A percentile compares a stretch with the other conserved stretches of the same genome.
Evolutionary conservation across 1,284 basidiomycete genomes (phyloP).

Genomic region (Pulchroboletus neoregius): DNA sequence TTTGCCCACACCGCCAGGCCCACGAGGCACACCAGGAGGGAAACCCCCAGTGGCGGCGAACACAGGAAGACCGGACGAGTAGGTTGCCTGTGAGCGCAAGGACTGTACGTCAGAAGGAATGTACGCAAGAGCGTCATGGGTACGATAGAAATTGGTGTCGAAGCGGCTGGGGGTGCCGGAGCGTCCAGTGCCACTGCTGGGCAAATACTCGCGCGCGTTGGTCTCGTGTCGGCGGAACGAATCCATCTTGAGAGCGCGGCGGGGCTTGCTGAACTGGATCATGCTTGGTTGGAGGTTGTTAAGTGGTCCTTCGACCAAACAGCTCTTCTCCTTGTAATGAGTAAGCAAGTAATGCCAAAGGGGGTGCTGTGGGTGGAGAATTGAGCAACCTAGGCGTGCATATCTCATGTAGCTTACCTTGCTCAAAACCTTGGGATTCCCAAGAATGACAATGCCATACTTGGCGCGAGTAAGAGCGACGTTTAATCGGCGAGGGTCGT

Average conservation of each 20-base stretch:
- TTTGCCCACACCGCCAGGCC: constrained; percentile 50
- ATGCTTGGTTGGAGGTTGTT: constrained; percentile 96
- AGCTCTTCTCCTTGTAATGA: constrained; percentile 96
- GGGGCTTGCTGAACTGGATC: constrained; percentile 98
- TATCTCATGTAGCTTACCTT: constrained; percentile 60
- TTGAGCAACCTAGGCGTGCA: constrained; percentile 15
- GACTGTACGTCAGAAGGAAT: constrained; percentile 95
- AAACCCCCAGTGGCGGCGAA: constrained; percentile 72
- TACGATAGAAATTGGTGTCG: constrained; percentile 91
- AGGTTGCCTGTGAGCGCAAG: constrained; percentile 90
- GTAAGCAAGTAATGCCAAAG: constrained; percentile 98
- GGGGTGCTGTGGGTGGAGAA: constrained; percentile 64
- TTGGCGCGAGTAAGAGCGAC: constrained; percentile 97
- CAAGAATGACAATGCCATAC: constrained; percentile 96
- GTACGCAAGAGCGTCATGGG: constrained; percentile 90
- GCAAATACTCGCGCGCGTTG: constrained; percentile 68
- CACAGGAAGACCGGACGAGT: constrained; percentile 85
- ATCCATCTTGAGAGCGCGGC: constrained; percentile 83
- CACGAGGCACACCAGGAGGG: constrained; percentile 58
- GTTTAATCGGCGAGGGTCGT: constrained; percentile 94
- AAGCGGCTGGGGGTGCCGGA: constrained; percentile 88
- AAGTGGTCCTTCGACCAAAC: constrained; percentile 93
- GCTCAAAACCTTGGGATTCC: constrained; percentile 98
- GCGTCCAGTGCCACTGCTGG: constrained; percentile 38
- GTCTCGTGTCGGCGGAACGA: constrained; percentile 89